These are phyloP conservation scores for Debaryomycetaceae sp. DNA, from an alignment of 1,139 yeast species.

Conservation along the genomic window DNA sequence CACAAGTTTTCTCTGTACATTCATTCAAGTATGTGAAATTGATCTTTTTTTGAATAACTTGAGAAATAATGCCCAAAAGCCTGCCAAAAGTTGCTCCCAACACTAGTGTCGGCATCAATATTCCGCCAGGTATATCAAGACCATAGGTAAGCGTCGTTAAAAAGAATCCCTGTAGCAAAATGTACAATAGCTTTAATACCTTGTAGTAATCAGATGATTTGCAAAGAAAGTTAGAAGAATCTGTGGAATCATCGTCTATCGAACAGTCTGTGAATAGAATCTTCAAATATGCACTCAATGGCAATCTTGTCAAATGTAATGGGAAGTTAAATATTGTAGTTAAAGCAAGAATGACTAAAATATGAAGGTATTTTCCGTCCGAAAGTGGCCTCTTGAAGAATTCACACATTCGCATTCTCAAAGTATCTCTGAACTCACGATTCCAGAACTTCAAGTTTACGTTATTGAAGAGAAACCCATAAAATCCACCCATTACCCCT, in stretches of 20 bases:
- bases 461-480: slow-evolving; percentile 54
- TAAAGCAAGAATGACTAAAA: slow-evolving; percentile 41
- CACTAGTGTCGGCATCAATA: slow-evolving; percentile 67
- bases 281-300: slow-evolving; percentile 53
- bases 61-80: slow-evolving; percentile 59
- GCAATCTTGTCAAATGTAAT: slow-evolving; percentile 49
- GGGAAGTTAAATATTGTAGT: slow-evolving; percentile 60
- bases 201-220: slow-evolving; percentile 23
- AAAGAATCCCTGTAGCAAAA: slow-evolving; percentile 52
- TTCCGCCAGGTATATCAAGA: slow-evolving; percentile 68
- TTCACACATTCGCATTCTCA: slow-evolving; percentile 17
- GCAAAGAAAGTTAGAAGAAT: slow-evolving; percentile 34
- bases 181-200: slow-evolving; percentile 37
- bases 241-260: slow-evolving; percentile 17
- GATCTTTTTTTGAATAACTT: slow-evolving; percentile 43
- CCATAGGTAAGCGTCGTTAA: slow-evolving; percentile 66
- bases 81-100: slow-evolving; percentile 73
- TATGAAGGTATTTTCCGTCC: slow-evolving; percentile 41
- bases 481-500: slow-evolving; percentile 67
- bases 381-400: slow-evolving; percentile 11
- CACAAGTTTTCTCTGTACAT: slow-evolving; percentile 50
- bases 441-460: slow-evolving; percentile 38
- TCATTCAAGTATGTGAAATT: slow-evolving; percentile 40
- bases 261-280: slow-evolving; percentile 66
- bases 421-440: slow-evolving; percentile 13